phyloP scores from a whole-genome alignment of 192 early-diverging fungal species.

The Coemansia nantahalensis region DNA sequence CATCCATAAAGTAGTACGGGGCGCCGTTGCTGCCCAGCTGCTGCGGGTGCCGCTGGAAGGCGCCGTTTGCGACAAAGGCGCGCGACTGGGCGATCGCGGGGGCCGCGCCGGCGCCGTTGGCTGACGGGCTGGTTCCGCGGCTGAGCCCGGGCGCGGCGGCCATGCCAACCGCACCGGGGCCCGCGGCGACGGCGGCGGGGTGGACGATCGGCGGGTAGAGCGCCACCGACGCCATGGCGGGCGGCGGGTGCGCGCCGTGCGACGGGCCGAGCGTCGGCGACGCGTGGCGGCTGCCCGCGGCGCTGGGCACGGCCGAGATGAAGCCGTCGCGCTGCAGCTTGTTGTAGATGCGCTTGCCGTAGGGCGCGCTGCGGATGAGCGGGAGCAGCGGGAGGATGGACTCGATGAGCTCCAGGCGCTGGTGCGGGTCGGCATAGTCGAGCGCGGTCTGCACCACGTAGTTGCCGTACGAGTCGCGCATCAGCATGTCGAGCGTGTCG shows the following conservation, averaged over 20 bases:
- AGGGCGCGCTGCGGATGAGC: constrained; percentile 80
- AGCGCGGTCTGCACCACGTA: constrained; percentile 90
- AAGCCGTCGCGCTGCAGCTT: constrained; percentile 65
- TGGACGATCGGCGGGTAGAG: constrained; percentile 24
- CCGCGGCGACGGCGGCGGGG: constrained; percentile 1
- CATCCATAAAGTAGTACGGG: constrained; percentile 43
- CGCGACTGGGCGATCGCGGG: constrained; percentile 8
- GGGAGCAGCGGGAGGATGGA: constrained; percentile 77
- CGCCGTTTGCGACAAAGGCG: constrained; percentile 12
- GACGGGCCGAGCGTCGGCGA: constrained; percentile 49
- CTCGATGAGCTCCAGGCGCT: constrained; percentile 71
- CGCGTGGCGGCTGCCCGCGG: constrained; percentile 44
- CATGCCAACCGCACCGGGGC: no score
- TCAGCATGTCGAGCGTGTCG: constrained; percentile 70
- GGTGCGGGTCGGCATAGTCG: constrained; percentile 72
- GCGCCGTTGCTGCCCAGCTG: constrained; percentile 14
- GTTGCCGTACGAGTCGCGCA: constrained; percentile 86
- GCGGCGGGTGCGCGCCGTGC: constrained; percentile 23
- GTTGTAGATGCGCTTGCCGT: constrained; percentile 83
- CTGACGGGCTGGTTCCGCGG: constrained; percentile 33
- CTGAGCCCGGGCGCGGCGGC: constrained; percentile 21
- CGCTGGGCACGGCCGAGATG: constrained; percentile 47
- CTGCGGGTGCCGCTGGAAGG: constrained; percentile 19
- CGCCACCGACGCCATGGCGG: constrained; percentile 31
- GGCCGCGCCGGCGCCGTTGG: constrained; percentile 3